Evolutionary conservation across 1,284 basidiomycete genomes (phyloP), one percentile per base, ranked within the genome.

Genomic region (Cutaneotrichosporon dermatis): DNA sequence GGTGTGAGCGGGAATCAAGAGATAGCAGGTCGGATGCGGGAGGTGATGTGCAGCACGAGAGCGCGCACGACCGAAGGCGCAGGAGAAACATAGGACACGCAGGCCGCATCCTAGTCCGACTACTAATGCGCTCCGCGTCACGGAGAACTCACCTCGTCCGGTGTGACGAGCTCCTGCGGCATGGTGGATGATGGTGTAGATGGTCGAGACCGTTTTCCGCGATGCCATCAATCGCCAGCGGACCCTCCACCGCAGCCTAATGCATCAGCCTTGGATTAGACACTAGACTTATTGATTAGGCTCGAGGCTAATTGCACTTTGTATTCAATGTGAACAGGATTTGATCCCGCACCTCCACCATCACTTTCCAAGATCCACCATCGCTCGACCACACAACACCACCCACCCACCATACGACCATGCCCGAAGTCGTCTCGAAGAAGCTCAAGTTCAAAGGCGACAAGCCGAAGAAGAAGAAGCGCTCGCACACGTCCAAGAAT

Each of bases 41-140:
- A 12, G 34, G 41, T 36, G 16, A 69, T 81, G 35, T 48, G 16
- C 15, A 35, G 88, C 57, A 90, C 74, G 71, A 89, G 89, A 89
- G 60, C 76, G 89, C 12, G n/a, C 43, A 3, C 25, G 25, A 25
- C 25, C 25, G 25, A 25, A 25, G 25, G 25, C 25, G 25, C 25
- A 25, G 25, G 25, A 25, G 25, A 25, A 25, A 25, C 25, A 25
- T 25, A 25, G 25, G 25, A 25, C 25, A 25, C 25, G 25, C 25
- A 25, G 25, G 25, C 25, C 25, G 25, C 25, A 25, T 25, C 25
- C 25, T 25, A 25, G 25, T 25, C 25, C 25, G 25, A 25, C 25
- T 25, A 25, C 25, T 25, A 25, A 25, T 25, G 25, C 25, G 25
- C 25, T 25, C 25, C 25, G 25, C 25, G 25, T 25, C 15, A 10